These are phyloP conservation scores for Metarhizium anisopliae DNA, from an alignment of 2,329 filamentous ascomycete species.

Conservation along the genomic window DNA sequence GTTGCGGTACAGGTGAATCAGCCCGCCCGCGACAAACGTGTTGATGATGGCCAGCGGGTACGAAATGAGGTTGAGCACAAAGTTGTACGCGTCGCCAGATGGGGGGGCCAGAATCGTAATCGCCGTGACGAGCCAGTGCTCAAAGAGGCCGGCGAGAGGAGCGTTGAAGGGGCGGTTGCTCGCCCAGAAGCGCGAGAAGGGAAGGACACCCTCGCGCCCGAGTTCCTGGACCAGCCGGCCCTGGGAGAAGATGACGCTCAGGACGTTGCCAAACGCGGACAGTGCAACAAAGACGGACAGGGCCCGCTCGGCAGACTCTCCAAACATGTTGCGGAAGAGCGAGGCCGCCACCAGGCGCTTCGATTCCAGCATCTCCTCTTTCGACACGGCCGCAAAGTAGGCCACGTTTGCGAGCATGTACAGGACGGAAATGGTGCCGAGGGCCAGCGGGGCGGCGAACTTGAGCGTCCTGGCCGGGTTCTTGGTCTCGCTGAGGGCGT, in stretches of 20 bases:
- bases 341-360: constrained; percentile 44
- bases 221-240: constrained; percentile 58
- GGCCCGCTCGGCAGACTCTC: constrained; percentile 43
- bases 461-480: constrained; percentile 57
- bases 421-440: constrained; percentile 47
- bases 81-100: constrained; percentile 59
- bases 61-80: constrained; percentile 53
- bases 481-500: constrained; percentile 55
- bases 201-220: constrained; percentile 56
- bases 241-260: constrained; percentile 61
- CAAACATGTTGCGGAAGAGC: constrained; percentile 49
- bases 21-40: constrained; percentile 41
- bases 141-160: constrained; percentile 50
- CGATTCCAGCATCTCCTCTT: constrained; percentile 41
- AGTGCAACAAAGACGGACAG: constrained; percentile 58
- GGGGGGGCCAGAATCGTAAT: constrained; percentile 60
- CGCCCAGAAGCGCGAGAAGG: constrained; percentile 53
- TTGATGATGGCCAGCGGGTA: constrained; percentile 54
- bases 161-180: constrained; percentile 56
- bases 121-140: constrained; percentile 55
- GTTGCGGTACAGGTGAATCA: constrained; percentile 45
- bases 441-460: constrained; percentile 53
- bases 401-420: constrained; percentile 62
- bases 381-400: constrained; percentile 52
- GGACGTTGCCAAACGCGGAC: constrained; percentile 58